Evolutionary conservation across 2,329 filamentous ascomycete genomes (phyloP).

Genomic region (Tolypocladium amazonense): DNA sequence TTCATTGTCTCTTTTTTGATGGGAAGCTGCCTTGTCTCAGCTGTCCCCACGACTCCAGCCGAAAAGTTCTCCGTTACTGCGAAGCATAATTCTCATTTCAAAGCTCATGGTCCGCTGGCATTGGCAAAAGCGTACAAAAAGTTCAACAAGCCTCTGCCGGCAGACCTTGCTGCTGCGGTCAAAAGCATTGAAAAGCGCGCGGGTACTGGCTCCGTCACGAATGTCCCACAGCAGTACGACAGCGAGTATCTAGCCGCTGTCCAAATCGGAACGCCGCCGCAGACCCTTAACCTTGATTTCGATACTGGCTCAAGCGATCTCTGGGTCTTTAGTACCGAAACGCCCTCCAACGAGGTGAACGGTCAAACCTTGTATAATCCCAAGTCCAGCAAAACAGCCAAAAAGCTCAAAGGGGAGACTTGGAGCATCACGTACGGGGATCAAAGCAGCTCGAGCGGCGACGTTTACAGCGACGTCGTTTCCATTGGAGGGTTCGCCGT

Average conservation of each 20-base stretch:
- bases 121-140: background rate
- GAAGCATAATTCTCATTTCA: background rate
- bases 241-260: conserved; percentile 8
- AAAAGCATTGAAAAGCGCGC: background rate
- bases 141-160: background rate
- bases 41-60: background rate
- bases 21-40: background rate
- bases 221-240: conserved; percentile 2
- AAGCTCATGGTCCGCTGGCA: background rate
- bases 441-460: conserved; percentile 28
- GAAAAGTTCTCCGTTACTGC: background rate
- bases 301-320: conserved; percentile 17
- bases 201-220: conserved; percentile 4
- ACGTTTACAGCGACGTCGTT: conserved; percentile 32
- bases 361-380: conserved; percentile 32
- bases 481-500: conserved; percentile 30
- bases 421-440: conserved; percentile 36
- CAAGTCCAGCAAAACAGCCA: conserved; percentile 23
- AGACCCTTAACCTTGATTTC: conserved; percentile 9
- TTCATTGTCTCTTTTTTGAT: background rate
- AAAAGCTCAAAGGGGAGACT: conserved; percentile 21
- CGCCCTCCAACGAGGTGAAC: conserved; percentile 19
- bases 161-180: background rate
- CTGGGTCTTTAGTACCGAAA: conserved; percentile 31
- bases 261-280: conserved; percentile 9